Evolutionary conservation across 352 stramenopile genomes (phyloP).

Genomic region (Pythium guiyangense): DNA sequence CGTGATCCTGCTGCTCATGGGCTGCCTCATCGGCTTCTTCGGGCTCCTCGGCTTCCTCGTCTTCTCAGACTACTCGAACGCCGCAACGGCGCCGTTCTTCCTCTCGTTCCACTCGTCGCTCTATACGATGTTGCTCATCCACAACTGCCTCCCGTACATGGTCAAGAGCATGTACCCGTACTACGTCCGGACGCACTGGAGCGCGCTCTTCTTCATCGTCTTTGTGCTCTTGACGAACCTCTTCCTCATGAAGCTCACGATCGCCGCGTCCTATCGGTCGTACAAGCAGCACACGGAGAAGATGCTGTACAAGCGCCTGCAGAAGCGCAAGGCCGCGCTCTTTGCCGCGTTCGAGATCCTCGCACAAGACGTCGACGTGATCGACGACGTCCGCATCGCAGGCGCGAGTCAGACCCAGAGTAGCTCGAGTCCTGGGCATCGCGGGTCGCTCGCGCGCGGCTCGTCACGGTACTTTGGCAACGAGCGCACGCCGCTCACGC

Average conservation of each 20-base stretch:
- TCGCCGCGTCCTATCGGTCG: conserved; percentile 78
- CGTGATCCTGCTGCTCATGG: conserved; percentile 62
- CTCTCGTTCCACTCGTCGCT: conserved; percentile 62
- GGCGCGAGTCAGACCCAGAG: neutral
- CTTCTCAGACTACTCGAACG: conserved; percentile 64
- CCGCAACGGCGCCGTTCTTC: conserved; percentile 55
- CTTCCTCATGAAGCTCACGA: conserved; percentile 82
- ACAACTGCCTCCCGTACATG: conserved; percentile 79
- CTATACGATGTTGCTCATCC: conserved; percentile 81
- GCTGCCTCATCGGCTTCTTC: conserved; percentile 79
- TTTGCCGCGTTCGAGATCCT: conserved; percentile 79
- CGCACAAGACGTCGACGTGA: conserved; percentile 46
- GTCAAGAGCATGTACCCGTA: conserved; percentile 82
- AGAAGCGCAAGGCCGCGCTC: conserved; percentile 79
- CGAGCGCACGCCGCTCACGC: neutral
- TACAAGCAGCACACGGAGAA: conserved; percentile 85
- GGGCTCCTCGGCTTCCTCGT: conserved; percentile 70
- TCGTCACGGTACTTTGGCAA: conserved; percentile 59
- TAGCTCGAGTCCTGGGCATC: neutral
- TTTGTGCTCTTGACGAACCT: conserved; percentile 80
- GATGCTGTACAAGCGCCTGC: conserved; percentile 81
- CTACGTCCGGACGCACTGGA: conserved; percentile 76
- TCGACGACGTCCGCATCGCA: conserved; percentile 13
- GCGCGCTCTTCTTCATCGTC: conserved; percentile 71
- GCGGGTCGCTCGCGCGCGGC: conserved; percentile 22